A percentile compares a stretch with the other conserved stretches of the same genome.
Evolutionary conservation across 139 green algal species (phyloP).

Genomic region (Zygnema cylindricum): DNA sequence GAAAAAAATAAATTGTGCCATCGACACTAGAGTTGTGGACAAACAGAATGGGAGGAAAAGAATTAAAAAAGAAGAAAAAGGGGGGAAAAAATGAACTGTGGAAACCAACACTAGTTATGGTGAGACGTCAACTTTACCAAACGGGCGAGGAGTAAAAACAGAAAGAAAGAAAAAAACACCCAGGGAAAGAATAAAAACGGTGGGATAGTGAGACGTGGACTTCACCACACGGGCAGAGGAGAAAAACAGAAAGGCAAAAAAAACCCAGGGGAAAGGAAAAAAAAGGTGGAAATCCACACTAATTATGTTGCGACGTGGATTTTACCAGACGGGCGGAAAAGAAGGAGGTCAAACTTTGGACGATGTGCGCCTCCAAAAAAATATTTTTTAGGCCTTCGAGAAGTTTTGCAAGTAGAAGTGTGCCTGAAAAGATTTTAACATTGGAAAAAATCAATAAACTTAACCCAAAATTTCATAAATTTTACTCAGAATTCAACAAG

Average conservation of each 20-base stretch:
- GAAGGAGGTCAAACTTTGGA: slow-evolving; percentile 19
- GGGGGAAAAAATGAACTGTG: too few relatives aligned
- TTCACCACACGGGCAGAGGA: background rate
- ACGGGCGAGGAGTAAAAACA: too few relatives aligned
- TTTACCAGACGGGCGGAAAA: slow-evolving; percentile 16
- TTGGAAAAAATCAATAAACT: background rate
- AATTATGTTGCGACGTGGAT: background rate
- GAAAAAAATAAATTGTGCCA: too few relatives aligned
- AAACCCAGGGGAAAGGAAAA: background rate
- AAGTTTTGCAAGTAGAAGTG: slow-evolving; percentile 16
- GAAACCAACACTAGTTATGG: too few relatives aligned
- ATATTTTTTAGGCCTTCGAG: background rate
- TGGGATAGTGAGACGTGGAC: background rate
- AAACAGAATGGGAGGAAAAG: too few relatives aligned
- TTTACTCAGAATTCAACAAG: background rate
- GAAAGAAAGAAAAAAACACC: background rate
- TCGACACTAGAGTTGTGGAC: too few relatives aligned
- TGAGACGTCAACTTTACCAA: too few relatives aligned
- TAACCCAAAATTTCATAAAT: background rate
- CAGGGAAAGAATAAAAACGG: background rate
- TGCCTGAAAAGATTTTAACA: slow-evolving; percentile 16
- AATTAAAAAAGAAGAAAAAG: too few relatives aligned
- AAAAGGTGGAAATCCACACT: background rate
- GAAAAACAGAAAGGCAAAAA: background rate
- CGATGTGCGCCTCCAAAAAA: background rate